These are phyloP conservation scores for Atkinsonella hypoxylon DNA, from an alignment of 2,329 filamentous ascomycete species.

Conservation along the genomic window DNA sequence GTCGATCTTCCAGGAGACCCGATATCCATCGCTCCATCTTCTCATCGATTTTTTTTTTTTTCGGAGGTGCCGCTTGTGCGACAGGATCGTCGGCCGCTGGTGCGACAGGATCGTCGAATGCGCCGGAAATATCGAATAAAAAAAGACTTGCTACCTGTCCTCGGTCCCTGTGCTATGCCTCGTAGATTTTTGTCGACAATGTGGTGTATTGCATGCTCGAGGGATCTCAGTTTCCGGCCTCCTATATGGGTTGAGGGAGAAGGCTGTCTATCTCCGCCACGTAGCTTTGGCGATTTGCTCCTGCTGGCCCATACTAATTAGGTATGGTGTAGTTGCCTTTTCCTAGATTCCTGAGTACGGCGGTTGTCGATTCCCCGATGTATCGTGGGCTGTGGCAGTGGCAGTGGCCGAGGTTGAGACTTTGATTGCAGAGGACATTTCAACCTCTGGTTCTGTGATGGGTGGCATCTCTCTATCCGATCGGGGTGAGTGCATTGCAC, in stretches of 20 bases:
- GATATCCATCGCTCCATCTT: constrained; percentile 12
- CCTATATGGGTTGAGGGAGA: constrained; percentile 5
- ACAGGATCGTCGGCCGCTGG: no score
- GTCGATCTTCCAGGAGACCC: constrained; percentile 9
- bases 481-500: background rate
- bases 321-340: background rate
- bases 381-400: background rate
- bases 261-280: constrained; percentile 6
- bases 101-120: constrained; percentile 10
- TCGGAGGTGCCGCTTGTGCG: constrained; percentile 8
- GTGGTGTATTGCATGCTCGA: constrained; percentile 8
- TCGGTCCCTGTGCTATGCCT: constrained; percentile 4
- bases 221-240: constrained; percentile 5
- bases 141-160: constrained; percentile 8
- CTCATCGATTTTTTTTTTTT: constrained; percentile 9
- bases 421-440: background rate
- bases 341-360: background rate
- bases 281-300: constrained; percentile 8
- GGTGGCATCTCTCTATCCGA: background rate
- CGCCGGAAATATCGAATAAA: constrained; percentile 9
- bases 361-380: background rate
- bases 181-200: constrained; percentile 8
- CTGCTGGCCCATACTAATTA: background rate
- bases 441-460: background rate
- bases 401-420: background rate